Evolutionary conservation across 345 rosid genomes (phyloP).

Genomic region (Pelargonium nanum): DNA sequence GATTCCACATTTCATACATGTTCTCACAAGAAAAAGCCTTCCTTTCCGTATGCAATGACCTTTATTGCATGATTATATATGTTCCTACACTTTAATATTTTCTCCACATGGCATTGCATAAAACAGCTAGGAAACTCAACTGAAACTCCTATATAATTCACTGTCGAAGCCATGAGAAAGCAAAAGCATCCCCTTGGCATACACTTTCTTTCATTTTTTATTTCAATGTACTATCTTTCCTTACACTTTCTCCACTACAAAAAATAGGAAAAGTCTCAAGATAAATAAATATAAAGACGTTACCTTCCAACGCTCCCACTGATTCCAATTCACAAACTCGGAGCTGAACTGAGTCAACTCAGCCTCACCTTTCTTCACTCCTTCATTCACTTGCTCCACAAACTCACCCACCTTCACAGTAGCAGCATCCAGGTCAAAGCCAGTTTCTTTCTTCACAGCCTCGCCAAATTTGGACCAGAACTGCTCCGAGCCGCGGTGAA

Average conservation of each 20-base stretch:
- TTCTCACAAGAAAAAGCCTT: no score
- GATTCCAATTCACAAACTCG: conserved; percentile 56
- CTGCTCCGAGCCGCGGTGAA: conserved; percentile 41
- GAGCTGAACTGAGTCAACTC: conserved; percentile 39
- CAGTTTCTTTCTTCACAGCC: conserved; percentile 57
- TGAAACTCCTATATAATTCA: not conserved
- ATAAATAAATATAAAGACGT: not conserved
- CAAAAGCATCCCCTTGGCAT: not conserved
- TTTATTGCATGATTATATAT: no score
- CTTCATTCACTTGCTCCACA: conserved; percentile 28
- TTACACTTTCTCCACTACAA: not conserved
- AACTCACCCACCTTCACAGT: conserved; percentile 32
- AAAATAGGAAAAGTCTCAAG: not conserved
- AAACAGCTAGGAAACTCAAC: not conserved
- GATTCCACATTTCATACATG: no score
- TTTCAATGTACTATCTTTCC: not conserved
- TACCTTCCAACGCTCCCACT: conserved; percentile 86
- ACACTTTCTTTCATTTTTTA: not conserved
- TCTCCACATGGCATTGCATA: not conserved
- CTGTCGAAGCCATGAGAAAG: not conserved
- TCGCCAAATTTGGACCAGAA: conserved; percentile 49
- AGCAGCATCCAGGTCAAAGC: conserved; percentile 46
- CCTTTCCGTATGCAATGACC: no score
- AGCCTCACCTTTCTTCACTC: conserved; percentile 27
- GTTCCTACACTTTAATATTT: no score